A percentile compares a stretch with the other conserved stretches of the same genome.
Conservation (phyloP, 1,139 yeast species). For the Candida pseudoviswanathii region DNA sequence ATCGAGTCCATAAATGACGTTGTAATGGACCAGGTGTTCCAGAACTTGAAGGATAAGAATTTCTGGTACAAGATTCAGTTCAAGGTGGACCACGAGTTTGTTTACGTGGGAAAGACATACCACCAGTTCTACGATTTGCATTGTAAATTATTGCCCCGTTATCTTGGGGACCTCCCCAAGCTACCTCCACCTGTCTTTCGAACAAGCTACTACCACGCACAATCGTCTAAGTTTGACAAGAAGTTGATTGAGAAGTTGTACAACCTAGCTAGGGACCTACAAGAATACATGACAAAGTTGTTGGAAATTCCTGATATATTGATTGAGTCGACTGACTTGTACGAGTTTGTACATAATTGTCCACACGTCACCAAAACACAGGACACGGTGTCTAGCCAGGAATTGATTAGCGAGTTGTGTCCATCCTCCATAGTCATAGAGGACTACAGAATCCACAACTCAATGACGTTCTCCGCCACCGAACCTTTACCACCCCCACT, state of each 20-base stretch:
- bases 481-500: constrained; percentile 27
- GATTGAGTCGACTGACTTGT: constrained; percentile 19
- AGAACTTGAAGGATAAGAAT: constrained; percentile 12
- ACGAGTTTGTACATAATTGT: constrained; percentile 18
- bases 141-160: constrained; percentile 15
- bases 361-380: background rate
- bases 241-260: constrained; percentile 20
- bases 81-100: constrained; percentile 20
- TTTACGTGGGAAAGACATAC: constrained; percentile 33
- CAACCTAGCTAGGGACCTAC: constrained; percentile 36
- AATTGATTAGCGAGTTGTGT: constrained; percentile 24
- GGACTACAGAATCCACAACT: constrained; percentile 9
- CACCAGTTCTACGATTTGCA: constrained; percentile 41
- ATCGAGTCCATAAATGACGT: background rate
- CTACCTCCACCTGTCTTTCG: constrained; percentile 39
- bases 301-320: constrained; percentile 15
- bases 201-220: constrained; percentile 8
- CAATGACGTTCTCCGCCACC: constrained; percentile 25
- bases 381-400: constrained; percentile 14
- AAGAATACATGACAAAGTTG: constrained; percentile 34
- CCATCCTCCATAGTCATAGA: constrained; percentile 25
- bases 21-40: background rate
- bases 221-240: constrained; percentile 18
- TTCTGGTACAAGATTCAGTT: constrained; percentile 40
- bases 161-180: constrained; percentile 28